phyloP scores from a whole-genome alignment of 768 basidiomycete genomes.

The Leccinum truebloodii region DNA sequence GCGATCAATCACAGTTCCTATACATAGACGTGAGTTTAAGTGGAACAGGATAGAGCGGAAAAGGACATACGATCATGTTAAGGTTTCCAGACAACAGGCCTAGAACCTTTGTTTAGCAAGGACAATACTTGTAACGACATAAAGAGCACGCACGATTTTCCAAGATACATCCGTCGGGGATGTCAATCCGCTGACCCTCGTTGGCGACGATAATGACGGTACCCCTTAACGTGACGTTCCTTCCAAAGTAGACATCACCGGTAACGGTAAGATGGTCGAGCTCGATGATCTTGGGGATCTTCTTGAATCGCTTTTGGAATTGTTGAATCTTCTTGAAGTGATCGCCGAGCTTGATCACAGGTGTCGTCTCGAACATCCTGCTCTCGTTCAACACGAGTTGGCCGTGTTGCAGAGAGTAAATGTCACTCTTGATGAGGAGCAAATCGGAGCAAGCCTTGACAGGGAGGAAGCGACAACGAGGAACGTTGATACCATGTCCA shows the following conservation, averaged over 20 bases:
- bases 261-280: constrained; percentile 75
- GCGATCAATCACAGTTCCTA: constrained; percentile 34
- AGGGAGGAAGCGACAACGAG: constrained; percentile 70
- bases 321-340: constrained; percentile 74
- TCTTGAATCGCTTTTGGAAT: constrained; percentile 77
- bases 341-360: constrained; percentile 77
- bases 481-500: constrained; percentile 73
- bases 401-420: constrained; percentile 72
- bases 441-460: constrained; percentile 64
- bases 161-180: constrained; percentile 72
- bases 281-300: constrained; percentile 71
- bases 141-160: constrained; percentile 54
- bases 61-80: constrained; percentile 60
- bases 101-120: constrained; percentile 24
- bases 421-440: constrained; percentile 66
- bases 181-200: constrained; percentile 72
- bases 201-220: constrained; percentile 78
- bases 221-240: constrained; percentile 62
- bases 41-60: neutral
- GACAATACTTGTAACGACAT: neutral
- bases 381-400: constrained; percentile 60
- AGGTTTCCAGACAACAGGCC: constrained; percentile 75
- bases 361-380: constrained; percentile 60
- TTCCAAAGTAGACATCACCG: constrained; percentile 67
- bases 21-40: constrained; percentile 1